Percentiles rank a stretch among this genome's conserved stretches.
Evolutionary conservation across 805 yeast genomes (phyloP).

Genomic region (Dipodascopsis tothii): DNA sequence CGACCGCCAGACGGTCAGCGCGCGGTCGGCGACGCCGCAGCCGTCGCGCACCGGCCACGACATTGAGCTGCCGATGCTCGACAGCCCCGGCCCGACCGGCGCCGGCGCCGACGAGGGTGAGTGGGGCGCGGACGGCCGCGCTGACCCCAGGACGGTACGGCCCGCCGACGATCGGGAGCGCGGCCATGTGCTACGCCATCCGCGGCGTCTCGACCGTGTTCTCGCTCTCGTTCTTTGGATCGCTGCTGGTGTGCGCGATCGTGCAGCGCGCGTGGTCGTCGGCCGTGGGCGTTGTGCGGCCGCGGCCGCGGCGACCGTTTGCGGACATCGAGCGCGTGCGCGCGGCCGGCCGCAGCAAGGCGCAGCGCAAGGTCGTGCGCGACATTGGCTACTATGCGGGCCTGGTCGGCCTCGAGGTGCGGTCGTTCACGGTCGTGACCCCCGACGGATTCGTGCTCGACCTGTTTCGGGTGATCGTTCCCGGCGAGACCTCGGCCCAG

Average conservation of each 20-base stretch:
- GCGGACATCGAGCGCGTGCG: conserved; percentile 12
- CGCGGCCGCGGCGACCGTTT: too few relatives aligned
- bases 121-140: too few relatives aligned
- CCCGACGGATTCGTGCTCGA: conserved; percentile 72
- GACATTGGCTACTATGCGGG: conserved; percentile 63
- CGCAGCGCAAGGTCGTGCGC: conserved; percentile 38
- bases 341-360: conserved; percentile 22
- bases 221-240: conserved; percentile 13
- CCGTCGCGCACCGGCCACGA: too few relatives aligned
- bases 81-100: too few relatives aligned
- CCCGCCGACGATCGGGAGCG: too few relatives aligned
- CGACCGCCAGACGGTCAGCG: too few relatives aligned
- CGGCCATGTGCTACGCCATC: conserved; percentile 7
- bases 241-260: conserved; percentile 12
- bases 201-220: conserved; percentile 11
- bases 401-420: conserved; percentile 52
- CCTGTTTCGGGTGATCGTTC: conserved; percentile 55
- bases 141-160: too few relatives aligned
- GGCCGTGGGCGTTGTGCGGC: conserved; percentile 3
- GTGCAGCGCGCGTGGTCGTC: background rate
- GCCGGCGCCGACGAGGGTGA: too few relatives aligned
- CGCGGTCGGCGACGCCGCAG: too few relatives aligned
- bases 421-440: conserved; percentile 56
- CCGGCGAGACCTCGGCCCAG: conserved; percentile 31
- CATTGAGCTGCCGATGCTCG: too few relatives aligned